Percentiles rank a stretch among this genome's conserved stretches.
Conservation (phyloP, 2,329 filamentous ascomycete species). For the Calonectria hawksworthii region DNA sequence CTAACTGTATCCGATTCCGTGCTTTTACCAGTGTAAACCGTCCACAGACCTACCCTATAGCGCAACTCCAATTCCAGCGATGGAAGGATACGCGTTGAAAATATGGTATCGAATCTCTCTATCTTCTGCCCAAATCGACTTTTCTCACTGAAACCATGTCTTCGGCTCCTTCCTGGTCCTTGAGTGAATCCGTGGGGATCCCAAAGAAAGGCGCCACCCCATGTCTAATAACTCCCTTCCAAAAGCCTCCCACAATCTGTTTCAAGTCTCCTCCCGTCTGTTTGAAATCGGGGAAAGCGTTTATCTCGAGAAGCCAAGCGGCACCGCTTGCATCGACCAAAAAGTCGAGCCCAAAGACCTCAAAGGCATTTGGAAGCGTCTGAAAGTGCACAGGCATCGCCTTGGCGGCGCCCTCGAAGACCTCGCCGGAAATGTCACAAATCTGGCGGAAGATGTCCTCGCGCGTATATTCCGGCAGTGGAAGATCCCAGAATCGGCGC, state of each 20-base stretch:
- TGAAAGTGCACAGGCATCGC: slow-evolving; percentile 94
- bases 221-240: slow-evolving; percentile 78
- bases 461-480: slow-evolving; percentile 66
- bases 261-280: slow-evolving; percentile 89
- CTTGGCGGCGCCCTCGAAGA: slow-evolving; percentile 88
- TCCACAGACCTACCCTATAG: slow-evolving; percentile 9
- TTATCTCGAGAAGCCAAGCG: slow-evolving; percentile 89
- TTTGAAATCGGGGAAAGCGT: slow-evolving; percentile 95
- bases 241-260: slow-evolving; percentile 80
- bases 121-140: slow-evolving; percentile 66
- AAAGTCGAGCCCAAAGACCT: slow-evolving; percentile 93
- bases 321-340: slow-evolving; percentile 76
- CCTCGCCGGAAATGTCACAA: slow-evolving; percentile 77
- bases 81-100: neutral
- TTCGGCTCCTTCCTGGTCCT: slow-evolving; percentile 47
- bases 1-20: neutral
- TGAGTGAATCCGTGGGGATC: slow-evolving; percentile 38
- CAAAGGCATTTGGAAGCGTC: slow-evolving; percentile 88
- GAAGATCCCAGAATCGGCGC: slow-evolving; percentile 79
- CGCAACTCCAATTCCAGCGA: neutral
- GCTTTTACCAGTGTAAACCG: neutral
- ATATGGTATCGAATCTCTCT: neutral
- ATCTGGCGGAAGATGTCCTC: slow-evolving; percentile 80
- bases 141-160: slow-evolving; percentile 67
- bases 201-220: slow-evolving; percentile 79